Percentiles rank a stretch among this genome's conserved stretches.
phyloP scores from a whole-genome alignment of 371 early-diverging fungal species.

The Apophysomyces ossiformis region DNA sequence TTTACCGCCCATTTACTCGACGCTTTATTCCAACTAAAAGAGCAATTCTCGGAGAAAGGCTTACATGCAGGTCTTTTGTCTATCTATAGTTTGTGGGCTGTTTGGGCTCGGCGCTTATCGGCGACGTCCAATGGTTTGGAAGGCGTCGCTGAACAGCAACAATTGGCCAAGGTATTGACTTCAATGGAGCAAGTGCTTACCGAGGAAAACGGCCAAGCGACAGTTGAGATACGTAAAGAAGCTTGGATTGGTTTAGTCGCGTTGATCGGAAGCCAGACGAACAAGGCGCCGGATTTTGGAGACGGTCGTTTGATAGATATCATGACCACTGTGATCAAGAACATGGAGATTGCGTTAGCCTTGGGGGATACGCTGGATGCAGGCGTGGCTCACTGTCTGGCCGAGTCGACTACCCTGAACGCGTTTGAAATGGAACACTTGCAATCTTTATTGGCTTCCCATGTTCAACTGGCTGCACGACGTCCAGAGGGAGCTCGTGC shows the following conservation, averaged over 20 bases:
- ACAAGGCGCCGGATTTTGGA: background rate
- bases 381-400: constrained; percentile 46
- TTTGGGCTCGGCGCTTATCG: constrained; percentile 42
- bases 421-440: constrained; percentile 41
- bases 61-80: constrained; percentile 12
- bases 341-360: constrained; percentile 8
- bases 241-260: constrained; percentile 47
- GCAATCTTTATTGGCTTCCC: constrained; percentile 28
- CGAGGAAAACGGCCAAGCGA: background rate
- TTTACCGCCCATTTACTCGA: constrained; percentile 38
- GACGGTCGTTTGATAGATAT: constrained; percentile 27
- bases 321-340: constrained; percentile 27
- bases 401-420: constrained; percentile 40
- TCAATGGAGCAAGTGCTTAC: constrained; percentile 15
- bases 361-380: constrained; percentile 42
- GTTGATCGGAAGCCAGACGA: constrained; percentile 28
- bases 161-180: constrained; percentile 21
- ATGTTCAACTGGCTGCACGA: constrained; percentile 22
- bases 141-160: constrained; percentile 13
- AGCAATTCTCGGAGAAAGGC: background rate
- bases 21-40: constrained; percentile 22
- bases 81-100: constrained; percentile 32
- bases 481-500: constrained; percentile 24
- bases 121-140: constrained; percentile 17
- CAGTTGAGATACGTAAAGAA: constrained; percentile 27